Base-by-base conservation (phyloP, 2,329 filamentous ascomycete species). In the Xylaria multiplex region DNA sequence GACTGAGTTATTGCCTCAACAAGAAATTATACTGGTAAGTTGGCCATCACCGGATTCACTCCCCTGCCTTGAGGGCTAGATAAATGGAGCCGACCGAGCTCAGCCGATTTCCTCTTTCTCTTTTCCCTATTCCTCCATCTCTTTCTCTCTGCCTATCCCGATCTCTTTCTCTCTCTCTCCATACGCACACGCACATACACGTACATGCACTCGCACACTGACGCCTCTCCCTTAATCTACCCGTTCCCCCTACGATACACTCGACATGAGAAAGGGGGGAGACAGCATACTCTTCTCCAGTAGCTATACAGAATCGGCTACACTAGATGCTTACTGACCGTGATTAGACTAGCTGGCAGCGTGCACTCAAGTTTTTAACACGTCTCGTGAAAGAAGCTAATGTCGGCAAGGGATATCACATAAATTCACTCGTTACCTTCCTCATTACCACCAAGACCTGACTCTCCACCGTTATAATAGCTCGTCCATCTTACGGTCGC, bases 401-500 rank as follows among this genome's bases (percentile, higher is more conserved):
- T 55, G 43, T 58, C 48, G 40, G 42, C 57, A 61, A 24, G 57
- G 57, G 53, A 57, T 22, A 49, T 37, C 24, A 37, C 32, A 19
- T 53, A 52, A 35, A 32, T 54, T 19, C 7, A 27, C 35, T 19
- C 11, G 32, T 13, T 30, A 13, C 30, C 27, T 62, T 22, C 32
- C 19, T n/a, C 16, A 19, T 49, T 59, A 14, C 32, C 30, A 32
- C 27, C 19, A 45, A 6, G 37, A 24, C 19, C 45, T 27, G 13
- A 8, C 35, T 8, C 35, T 53, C 37, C 4, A 54, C 27, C 22
- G 43, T 13, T 37, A 42, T 53, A 37, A 54, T 35, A 46, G 35
- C 65, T 14, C 40, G 2, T 57, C 50, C 6, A 27, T 43, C 30
- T 22, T 45, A 52, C 69, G 70, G 71, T 69, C 69, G 70, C 69